Percentiles rank a stretch among this genome's conserved stretches.
phyloP scores from a whole-genome alignment of 768 basidiomycete genomes.

The Termitomyces sp. region DNA sequence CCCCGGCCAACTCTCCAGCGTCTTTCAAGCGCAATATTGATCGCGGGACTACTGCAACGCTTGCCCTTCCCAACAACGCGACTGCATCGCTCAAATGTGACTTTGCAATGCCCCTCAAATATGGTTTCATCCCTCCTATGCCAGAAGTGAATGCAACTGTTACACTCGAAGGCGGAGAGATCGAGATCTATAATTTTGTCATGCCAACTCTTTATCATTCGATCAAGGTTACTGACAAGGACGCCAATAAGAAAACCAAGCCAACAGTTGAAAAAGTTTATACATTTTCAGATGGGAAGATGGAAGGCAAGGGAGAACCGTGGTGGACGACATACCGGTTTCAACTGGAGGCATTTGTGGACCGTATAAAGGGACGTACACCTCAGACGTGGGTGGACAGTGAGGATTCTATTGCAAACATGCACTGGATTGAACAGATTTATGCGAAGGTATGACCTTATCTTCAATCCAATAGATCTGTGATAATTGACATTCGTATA shows the following conservation, averaged over 20 bases:
- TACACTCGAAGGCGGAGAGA: conserved; percentile 37
- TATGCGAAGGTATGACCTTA: conserved; percentile 39
- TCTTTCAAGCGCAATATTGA: conserved; percentile 24
- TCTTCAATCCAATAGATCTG: not conserved
- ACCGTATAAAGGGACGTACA: conserved; percentile 44
- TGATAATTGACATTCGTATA: not conserved
- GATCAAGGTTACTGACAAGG: conserved; percentile 34
- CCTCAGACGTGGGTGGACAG: conserved; percentile 49
- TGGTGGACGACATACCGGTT: conserved; percentile 57
- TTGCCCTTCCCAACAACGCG: conserved; percentile 25
- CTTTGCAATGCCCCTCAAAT: conserved; percentile 20
- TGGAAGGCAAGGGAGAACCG: conserved; percentile 37
- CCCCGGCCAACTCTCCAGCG: conserved; percentile 17
- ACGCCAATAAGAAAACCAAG: conserved; percentile 15
- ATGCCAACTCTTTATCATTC: conserved; percentile 43
- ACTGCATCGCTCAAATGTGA: conserved; percentile 31
- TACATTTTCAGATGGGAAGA: conserved; percentile 34
- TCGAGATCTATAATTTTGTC: conserved; percentile 36
- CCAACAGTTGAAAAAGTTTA: conserved; percentile 38
- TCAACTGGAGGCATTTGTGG: conserved; percentile 61
- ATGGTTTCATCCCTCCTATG: conserved; percentile 30
- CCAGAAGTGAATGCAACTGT: conserved; percentile 30
- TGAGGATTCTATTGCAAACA: conserved; percentile 51
- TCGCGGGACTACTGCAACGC: conserved; percentile 22
- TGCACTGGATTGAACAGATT: conserved; percentile 52